These are phyloP conservation scores for Cladorrhinum sp. DNA, from an alignment of 2,329 filamentous ascomycete species.

Conservation along the genomic window DNA sequence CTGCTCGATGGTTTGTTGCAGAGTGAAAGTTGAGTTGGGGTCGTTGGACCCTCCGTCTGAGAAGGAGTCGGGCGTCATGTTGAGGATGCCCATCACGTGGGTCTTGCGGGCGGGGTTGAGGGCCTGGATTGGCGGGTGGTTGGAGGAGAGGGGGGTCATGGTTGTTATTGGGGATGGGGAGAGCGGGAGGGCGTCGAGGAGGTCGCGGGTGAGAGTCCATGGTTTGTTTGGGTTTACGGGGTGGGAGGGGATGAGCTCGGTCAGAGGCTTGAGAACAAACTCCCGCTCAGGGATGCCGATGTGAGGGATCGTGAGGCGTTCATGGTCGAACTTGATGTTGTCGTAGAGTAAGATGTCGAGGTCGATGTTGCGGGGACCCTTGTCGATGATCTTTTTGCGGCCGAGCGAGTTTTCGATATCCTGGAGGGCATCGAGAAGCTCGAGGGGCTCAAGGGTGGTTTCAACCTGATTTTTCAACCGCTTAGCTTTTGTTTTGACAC, in stretches of 20 bases:
- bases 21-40: constrained; percentile 41
- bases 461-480: constrained; percentile 61
- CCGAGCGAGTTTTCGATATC: constrained; percentile 78
- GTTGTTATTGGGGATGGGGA: constrained; percentile 53
- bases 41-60: constrained; percentile 77
- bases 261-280: constrained; percentile 86
- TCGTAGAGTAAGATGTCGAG: constrained; percentile 87
- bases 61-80: constrained; percentile 94
- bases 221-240: constrained; percentile 51
- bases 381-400: constrained; percentile 80
- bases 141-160: constrained; percentile 52
- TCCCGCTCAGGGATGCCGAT: constrained; percentile 82
- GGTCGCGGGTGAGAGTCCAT: constrained; percentile 59
- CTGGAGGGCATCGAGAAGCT: constrained; percentile 77
- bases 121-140: constrained; percentile 55
- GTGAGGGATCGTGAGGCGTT: constrained; percentile 82
- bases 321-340: constrained; percentile 59
- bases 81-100: constrained; percentile 88
- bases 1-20: constrained; percentile 56
- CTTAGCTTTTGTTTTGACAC: constrained; percentile 10
- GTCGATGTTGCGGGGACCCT: constrained; percentile 92
- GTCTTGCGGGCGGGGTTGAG: constrained; percentile 60
- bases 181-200: constrained; percentile 56
- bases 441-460: constrained; percentile 70
- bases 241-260: constrained; percentile 63